Percentiles rank a stretch among this genome's conserved stretches.
These are phyloP conservation scores for Tylopilus rubrobrunneus DNA, from an alignment of 768 basidiomycete species.

Conservation along the genomic window DNA sequence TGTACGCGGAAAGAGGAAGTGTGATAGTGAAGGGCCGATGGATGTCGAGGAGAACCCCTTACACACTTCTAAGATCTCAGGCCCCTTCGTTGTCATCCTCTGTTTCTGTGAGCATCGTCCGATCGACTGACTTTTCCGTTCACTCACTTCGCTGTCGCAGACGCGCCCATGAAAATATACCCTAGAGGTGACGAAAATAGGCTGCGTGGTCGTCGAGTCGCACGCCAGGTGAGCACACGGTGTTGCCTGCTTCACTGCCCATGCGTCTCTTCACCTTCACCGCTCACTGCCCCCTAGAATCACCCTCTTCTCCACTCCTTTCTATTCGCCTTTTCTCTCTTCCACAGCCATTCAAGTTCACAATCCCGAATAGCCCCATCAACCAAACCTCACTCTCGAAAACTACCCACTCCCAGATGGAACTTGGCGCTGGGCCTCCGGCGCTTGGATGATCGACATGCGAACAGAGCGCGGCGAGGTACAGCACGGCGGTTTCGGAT, in stretches of 20 bases:
- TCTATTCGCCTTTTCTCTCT: constrained; percentile 69
- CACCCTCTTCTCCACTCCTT: constrained; percentile 67
- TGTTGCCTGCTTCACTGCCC: too few relatives aligned
- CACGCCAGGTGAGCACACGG: too few relatives aligned
- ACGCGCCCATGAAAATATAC: too few relatives aligned
- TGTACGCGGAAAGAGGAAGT: constrained; percentile 50
- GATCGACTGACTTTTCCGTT: too few relatives aligned
- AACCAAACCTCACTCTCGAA: constrained; percentile 53
- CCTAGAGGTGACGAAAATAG: too few relatives aligned
- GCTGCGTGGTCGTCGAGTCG: too few relatives aligned
- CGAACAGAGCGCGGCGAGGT: constrained; percentile 69
- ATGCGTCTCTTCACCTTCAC: not conserved
- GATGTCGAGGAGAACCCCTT: constrained; percentile 70
- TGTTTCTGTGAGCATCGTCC: too few relatives aligned
- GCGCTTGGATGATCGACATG: constrained; percentile 87
- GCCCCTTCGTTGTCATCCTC: constrained; percentile 60
- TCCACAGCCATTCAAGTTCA: constrained; percentile 74
- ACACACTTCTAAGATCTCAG: constrained; percentile 66
- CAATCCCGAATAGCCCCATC: constrained; percentile 47
- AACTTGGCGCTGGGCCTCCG: constrained; percentile 78
- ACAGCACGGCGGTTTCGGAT: constrained; percentile 82
- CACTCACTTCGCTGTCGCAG: too few relatives aligned
- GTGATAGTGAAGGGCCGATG: constrained; percentile 72
- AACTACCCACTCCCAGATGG: constrained; percentile 77
- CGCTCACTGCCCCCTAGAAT: constrained; percentile 35